A percentile compares a stretch with the other conserved stretches of the same genome.
Evolutionary conservation across 2,329 filamentous ascomycete species (phyloP).

Genomic region (Phoma sp.): DNA sequence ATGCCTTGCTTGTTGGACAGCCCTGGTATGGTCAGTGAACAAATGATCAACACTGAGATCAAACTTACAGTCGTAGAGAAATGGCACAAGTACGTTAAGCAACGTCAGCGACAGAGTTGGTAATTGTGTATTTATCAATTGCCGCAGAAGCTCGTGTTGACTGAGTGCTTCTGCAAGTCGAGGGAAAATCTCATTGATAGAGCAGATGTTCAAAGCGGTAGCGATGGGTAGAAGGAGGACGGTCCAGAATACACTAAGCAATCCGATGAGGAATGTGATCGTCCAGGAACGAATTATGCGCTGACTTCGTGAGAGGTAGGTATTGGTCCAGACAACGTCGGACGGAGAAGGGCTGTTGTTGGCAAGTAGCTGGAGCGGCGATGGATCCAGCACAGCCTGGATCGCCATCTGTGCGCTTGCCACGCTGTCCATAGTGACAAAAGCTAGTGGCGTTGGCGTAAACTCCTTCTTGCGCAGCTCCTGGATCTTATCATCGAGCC

Average conservation of each 20-base stretch:
- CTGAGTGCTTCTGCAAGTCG: slow-evolving; percentile 70
- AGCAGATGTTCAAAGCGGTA: slow-evolving; percentile 78
- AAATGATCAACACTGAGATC: neutral
- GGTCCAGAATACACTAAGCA: slow-evolving; percentile 89
- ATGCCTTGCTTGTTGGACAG: slow-evolving; percentile 91
- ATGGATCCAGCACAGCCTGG: slow-evolving; percentile 90
- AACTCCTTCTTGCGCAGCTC: slow-evolving; percentile 77
- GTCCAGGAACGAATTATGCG: slow-evolving; percentile 81
- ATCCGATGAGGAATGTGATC: slow-evolving; percentile 80
- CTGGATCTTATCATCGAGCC: slow-evolving; percentile 76
- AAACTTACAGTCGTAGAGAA: slow-evolving; percentile 81
- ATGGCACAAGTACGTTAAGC: slow-evolving; percentile 88
- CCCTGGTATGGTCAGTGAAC: slow-evolving; percentile 48
- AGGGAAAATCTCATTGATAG: slow-evolving; percentile 75
- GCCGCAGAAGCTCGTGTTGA: slow-evolving; percentile 71
- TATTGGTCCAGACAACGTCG: slow-evolving; percentile 95
- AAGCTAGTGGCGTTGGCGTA: slow-evolving; percentile 79
- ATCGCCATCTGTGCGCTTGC: slow-evolving; percentile 93
- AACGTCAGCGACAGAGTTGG: slow-evolving; percentile 86
- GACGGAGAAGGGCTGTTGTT: slow-evolving; percentile 86
- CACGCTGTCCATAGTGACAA: slow-evolving; percentile 97
- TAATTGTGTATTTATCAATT: slow-evolving; percentile 84
- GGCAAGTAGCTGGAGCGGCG: slow-evolving; percentile 82
- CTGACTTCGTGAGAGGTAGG: slow-evolving; percentile 75
- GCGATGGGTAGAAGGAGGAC: slow-evolving; percentile 80